Percentiles rank a stretch among this genome's conserved stretches.
Conservation (phyloP, 345 rosid species). For the Salix brachista region DNA sequence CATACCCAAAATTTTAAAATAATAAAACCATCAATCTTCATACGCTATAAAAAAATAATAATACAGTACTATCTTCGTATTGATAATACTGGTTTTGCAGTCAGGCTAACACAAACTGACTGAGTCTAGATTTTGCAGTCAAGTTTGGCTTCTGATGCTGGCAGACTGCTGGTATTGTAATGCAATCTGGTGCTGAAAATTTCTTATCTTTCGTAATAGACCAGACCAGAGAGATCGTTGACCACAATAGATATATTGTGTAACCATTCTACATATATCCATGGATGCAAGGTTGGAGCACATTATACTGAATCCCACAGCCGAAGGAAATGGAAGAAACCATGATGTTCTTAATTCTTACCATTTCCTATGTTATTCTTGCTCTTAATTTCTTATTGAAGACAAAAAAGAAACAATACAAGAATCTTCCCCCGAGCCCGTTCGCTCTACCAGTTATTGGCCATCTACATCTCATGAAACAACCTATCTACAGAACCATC, state of each 20-base stretch:
- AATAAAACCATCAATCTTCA: no score
- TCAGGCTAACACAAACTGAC: neutral
- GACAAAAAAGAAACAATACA: neutral
- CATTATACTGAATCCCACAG: neutral
- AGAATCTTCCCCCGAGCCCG: slow-evolving; percentile 49
- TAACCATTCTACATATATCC: neutral
- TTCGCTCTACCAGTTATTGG: slow-evolving; percentile 48
- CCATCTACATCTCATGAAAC: slow-evolving; percentile 47
- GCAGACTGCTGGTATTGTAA: neutral
- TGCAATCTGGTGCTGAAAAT: neutral
- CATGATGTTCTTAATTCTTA: neutral
- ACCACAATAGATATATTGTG: no score
- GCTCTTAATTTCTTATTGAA: slow-evolving; percentile 13
- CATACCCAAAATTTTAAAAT: no score
- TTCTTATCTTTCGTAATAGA: neutral
- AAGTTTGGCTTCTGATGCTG: neutral
- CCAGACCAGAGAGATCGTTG: neutral
- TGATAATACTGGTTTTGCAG: no score
- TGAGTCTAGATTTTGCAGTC: neutral
- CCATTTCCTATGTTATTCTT: slow-evolving; percentile 6
- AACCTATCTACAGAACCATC: slow-evolving; percentile 32
- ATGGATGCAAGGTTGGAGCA: neutral
- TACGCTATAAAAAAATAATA: no score
- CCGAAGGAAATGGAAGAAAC: slow-evolving; percentile 12
- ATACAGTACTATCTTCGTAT: no score